A percentile compares a stretch with the other conserved stretches of the same genome.
Conservation (phyloP, 2,329 filamentous ascomycete species). For the Monilinia fructicola region DNA sequence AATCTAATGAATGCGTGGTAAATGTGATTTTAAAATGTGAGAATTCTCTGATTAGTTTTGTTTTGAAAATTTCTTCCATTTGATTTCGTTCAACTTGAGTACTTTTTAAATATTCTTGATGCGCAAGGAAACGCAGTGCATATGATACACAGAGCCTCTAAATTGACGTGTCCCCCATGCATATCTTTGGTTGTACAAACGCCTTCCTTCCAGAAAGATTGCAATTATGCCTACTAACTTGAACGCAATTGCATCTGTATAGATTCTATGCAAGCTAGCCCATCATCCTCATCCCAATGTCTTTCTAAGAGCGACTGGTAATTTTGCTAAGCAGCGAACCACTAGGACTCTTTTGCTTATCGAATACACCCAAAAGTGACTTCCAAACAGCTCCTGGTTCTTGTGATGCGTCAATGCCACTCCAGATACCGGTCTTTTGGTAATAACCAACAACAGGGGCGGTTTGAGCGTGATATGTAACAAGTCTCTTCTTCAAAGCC, state of each 20-base stretch:
- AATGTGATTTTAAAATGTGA: conserved; percentile 7
- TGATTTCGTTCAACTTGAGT: conserved; percentile 14
- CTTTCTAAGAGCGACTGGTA: conserved; percentile 34
- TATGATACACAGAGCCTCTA: conserved; percentile 37
- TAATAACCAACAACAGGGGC: conserved; percentile 92
- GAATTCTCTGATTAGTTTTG: not conserved
- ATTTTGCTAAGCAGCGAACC: conserved; percentile 41
- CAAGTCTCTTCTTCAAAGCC: conserved; percentile 89
- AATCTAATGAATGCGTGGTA: conserved; percentile 6
- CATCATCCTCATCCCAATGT: conserved; percentile 14
- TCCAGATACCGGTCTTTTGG: conserved; percentile 97
- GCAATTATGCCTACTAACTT: conserved; percentile 32
- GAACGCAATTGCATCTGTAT: conserved; percentile 33
- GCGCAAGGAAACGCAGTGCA: conserved; percentile 29
- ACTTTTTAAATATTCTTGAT: conserved; percentile 27
- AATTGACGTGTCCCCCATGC: conserved; percentile 34
- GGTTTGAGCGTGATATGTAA: conserved; percentile 93
- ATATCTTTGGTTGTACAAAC: conserved; percentile 36
- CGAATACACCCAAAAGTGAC: conserved; percentile 82
- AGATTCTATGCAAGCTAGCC: conserved; percentile 37
- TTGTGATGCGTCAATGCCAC: conserved; percentile 91
- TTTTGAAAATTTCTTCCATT: not conserved
- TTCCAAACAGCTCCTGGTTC: conserved; percentile 96
- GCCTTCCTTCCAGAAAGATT: conserved; percentile 30
- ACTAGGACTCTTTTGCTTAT: conserved; percentile 50